Base-by-base conservation (phyloP, 139 green algal genomes). In the Closterium sp. region DNA sequence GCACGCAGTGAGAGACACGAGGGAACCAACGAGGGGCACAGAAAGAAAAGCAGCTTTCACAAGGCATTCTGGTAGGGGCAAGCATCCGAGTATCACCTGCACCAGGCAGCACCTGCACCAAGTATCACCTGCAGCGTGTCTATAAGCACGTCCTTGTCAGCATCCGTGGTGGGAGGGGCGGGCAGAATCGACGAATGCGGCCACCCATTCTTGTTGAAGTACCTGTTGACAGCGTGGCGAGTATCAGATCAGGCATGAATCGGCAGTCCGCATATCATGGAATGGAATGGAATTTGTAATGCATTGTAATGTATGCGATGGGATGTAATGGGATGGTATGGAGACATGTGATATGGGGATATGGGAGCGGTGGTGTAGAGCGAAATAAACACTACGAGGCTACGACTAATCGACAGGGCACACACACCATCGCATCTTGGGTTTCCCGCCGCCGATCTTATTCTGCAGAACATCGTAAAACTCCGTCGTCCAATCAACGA, bases 391-490 rank as follows among this genome's bases (percentile, higher is more conserved):
- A 87, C 6, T 31, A 87, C 84, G 84, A 28, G 22, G 21, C 21
- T 7, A 86, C 73, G 73, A 22, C 21, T 6, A n/a, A n/a, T 28
- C n/a, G 84, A 10, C 38, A 50, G 30, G 13, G 85, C 19, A 5
- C 38, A 19, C 42, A 32, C 95, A 96, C 91, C 95, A 98, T 4
- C 97, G 95, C 98, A 99, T 99, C 92, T 99, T 99, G 88, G 97
- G 97, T 95, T 99, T 99, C 86, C 97, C 97, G 27, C 97, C 97
- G 17, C 92, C 38, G 30, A 96, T 95, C 62, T 91, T 97, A 94
- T 99, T 99, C 91, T 98, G 97, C 88, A 99, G 94, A 27, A 96
- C 92, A 88, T 99, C 97, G 88, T 99, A 99, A 79, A 98, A 98
- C 50, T 96, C 94, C 27, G 96, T 95, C 1, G 91, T 95, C 97